Percentiles rank a stretch among this genome's conserved stretches.
Evolutionary conservation across 2,329 filamentous ascomycete species (phyloP).

Genomic region (Ophiobolus disseminans): DNA sequence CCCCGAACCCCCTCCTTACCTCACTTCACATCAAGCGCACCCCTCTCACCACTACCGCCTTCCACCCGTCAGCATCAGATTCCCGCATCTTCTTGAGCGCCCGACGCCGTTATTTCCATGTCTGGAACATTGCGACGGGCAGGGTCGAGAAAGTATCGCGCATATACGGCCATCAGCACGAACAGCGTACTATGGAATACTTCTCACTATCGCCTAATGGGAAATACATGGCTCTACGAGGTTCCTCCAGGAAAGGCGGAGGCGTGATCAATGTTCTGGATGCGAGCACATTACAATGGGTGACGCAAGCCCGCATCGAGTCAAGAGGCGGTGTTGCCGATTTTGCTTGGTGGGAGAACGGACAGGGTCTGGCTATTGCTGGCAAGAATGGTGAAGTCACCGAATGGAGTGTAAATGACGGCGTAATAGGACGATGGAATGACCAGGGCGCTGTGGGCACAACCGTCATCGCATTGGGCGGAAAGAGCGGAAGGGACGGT

Average conservation of each 20-base stretch:
- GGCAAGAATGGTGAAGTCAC: slow-evolving; percentile 89
- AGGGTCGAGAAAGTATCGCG: slow-evolving; percentile 81
- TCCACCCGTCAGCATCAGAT: slow-evolving; percentile 71
- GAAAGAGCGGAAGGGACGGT: slow-evolving; percentile 65
- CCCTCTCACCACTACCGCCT: slow-evolving; percentile 83
- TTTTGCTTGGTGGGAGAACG: slow-evolving; percentile 90
- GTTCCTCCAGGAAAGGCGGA: slow-evolving; percentile 81
- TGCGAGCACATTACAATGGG: slow-evolving; percentile 83
- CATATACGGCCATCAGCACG: slow-evolving; percentile 75
- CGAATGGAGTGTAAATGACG: slow-evolving; percentile 78
- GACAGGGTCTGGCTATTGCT: slow-evolving; percentile 79
- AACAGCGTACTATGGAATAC: slow-evolving; percentile 88
- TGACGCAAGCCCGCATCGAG: slow-evolving; percentile 81
- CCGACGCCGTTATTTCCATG: slow-evolving; percentile 88
- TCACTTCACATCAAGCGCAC: slow-evolving; percentile 86
- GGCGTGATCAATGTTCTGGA: slow-evolving; percentile 87
- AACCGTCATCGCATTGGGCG: slow-evolving; percentile 81
- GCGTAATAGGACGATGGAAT: slow-evolving; percentile 81
- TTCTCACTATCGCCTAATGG: slow-evolving; percentile 90
- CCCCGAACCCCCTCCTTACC: slow-evolving; percentile 86
- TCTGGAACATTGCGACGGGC: slow-evolving; percentile 87
- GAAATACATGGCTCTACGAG: slow-evolving; percentile 81
- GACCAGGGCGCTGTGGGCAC: slow-evolving; percentile 90
- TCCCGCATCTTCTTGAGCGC: slow-evolving; percentile 88
- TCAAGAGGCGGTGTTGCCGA: slow-evolving; percentile 84